phyloP scores from a whole-genome alignment of 2,329 filamentous ascomycete species.

The Hypoxylon sp. region DNA sequence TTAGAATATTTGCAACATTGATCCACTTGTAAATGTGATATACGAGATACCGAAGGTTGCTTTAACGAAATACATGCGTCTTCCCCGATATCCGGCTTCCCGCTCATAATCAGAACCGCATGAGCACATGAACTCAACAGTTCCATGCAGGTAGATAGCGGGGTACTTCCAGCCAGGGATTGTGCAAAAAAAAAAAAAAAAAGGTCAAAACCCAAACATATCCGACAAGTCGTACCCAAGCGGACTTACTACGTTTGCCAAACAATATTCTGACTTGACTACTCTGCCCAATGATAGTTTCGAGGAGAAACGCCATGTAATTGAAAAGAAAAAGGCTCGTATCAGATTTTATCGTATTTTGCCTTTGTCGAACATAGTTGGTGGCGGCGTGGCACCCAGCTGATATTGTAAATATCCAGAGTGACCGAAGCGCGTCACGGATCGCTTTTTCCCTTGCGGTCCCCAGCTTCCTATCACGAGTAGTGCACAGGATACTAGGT shows the following conservation, averaged over 20 bases:
- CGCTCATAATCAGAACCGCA: not conserved
- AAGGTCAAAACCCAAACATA: not conserved
- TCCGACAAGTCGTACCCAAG: not conserved
- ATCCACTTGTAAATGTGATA: not conserved
- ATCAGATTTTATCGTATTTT: not conserved
- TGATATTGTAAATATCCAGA: constrained; percentile 1
- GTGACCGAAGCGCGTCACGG: not conserved
- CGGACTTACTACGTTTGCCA: not conserved
- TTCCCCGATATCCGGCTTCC: not conserved
- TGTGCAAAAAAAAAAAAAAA: not conserved
- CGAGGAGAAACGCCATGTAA: not conserved
- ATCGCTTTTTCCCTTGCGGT: not conserved
- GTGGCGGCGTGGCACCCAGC: not conserved
- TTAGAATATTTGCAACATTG: too few species aligned
- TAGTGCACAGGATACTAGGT: not conserved
- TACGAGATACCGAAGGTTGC: not conserved
- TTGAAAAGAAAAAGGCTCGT: not conserved
- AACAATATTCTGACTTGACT: not conserved
- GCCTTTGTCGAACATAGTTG: not conserved
- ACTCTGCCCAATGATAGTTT: not conserved
- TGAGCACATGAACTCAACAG: not conserved
- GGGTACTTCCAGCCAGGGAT: not conserved
- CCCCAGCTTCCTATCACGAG: not conserved
- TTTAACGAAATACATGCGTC: not conserved
- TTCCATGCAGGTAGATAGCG: not conserved